A percentile compares a stretch with the other conserved stretches of the same genome.
phyloP scores from a whole-genome alignment of 352 stramenopile species.

The Plasmopara muralis region DNA sequence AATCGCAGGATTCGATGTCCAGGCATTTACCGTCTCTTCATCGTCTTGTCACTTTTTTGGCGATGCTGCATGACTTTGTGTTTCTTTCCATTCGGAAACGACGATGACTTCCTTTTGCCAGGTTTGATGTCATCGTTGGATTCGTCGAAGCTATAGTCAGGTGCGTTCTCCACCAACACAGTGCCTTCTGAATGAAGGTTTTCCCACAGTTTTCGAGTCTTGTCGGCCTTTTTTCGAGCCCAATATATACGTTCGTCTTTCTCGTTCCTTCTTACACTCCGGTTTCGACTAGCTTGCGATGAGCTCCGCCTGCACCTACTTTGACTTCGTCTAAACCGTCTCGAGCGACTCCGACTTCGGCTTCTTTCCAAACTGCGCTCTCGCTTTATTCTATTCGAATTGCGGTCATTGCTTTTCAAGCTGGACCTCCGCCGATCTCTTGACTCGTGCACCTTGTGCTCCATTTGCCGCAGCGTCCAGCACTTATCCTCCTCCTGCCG shows the following conservation, averaged over 20 bases:
- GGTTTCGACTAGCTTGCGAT: neutral
- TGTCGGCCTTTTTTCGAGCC: constrained; percentile 50
- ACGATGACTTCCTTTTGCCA: no score
- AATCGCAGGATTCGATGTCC: no score
- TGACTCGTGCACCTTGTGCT: constrained; percentile 25
- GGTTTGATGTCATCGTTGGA: constrained; percentile 27
- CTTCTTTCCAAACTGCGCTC: constrained; percentile 12
- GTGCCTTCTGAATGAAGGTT: constrained; percentile 30
- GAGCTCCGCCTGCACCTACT: constrained; percentile 14
- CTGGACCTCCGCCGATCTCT: constrained; percentile 2
- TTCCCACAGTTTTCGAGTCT: constrained; percentile 48
- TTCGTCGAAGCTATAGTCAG: constrained; percentile 37
- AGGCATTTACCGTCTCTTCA: constrained; percentile 5
- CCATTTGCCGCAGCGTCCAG: constrained; percentile 44
- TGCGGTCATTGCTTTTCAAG: constrained; percentile 14
- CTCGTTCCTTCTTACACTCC: constrained; percentile 1
- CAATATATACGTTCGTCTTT: constrained; percentile 43
- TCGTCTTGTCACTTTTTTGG: constrained; percentile 19
- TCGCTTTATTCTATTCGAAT: constrained; percentile 5
- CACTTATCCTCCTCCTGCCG: constrained; percentile 58
- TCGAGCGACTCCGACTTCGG: constrained; percentile 9
- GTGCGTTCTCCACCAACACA: constrained; percentile 45
- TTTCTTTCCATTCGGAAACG: constrained; percentile 14
- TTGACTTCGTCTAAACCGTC: neutral
- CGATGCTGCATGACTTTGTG: constrained; percentile 28